Evolutionary conservation across 1,284 basidiomycete genomes (phyloP).

Genomic region (Malassezia arunalokei): DNA sequence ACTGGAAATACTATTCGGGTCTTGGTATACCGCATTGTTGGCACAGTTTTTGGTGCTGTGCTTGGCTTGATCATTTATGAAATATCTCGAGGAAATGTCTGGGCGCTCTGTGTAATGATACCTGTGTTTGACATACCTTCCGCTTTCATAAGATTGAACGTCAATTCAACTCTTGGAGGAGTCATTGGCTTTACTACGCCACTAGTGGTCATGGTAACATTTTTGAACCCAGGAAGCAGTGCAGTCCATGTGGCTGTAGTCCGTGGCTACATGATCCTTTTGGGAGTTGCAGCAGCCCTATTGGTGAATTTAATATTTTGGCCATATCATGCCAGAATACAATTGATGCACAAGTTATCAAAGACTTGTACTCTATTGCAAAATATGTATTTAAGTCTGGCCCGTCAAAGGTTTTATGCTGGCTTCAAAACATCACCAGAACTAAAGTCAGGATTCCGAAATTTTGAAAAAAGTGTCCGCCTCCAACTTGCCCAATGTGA

Average conservation of each 20-base stretch:
- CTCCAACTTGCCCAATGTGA: conserved; percentile 43
- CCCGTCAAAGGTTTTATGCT: conserved; percentile 31
- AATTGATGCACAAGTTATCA: conserved; percentile 25
- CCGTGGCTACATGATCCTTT: conserved; percentile 35
- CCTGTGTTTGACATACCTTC: conserved; percentile 46
- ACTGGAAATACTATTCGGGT: conserved; percentile 49
- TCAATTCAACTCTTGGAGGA: conserved; percentile 46
- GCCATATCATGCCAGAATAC: conserved; percentile 36
- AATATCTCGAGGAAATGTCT: conserved; percentile 47
- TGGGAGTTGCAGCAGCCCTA: conserved; percentile 36
- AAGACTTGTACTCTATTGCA: conserved; percentile 24
- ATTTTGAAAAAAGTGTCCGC: conserved; percentile 36
- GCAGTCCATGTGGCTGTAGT: conserved; percentile 19
- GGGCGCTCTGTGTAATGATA: conserved; percentile 47
- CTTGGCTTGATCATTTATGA: conserved; percentile 47
- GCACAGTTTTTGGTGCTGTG: conserved; percentile 49
- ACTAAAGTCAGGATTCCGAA: conserved; percentile 20
- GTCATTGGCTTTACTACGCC: conserved; percentile 45
- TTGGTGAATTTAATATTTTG: conserved; percentile 33
- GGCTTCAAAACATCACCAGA: conserved; percentile 18
- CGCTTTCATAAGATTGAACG: conserved; percentile 41
- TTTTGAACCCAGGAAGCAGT: conserved; percentile 26
- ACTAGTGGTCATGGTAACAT: conserved; percentile 47
- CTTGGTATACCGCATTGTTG: conserved; percentile 48
- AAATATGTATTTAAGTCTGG: conserved; percentile 29